phyloP scores from a whole-genome alignment of 176 grass and related monocot species.

The Zoysia pacifica region DNA sequence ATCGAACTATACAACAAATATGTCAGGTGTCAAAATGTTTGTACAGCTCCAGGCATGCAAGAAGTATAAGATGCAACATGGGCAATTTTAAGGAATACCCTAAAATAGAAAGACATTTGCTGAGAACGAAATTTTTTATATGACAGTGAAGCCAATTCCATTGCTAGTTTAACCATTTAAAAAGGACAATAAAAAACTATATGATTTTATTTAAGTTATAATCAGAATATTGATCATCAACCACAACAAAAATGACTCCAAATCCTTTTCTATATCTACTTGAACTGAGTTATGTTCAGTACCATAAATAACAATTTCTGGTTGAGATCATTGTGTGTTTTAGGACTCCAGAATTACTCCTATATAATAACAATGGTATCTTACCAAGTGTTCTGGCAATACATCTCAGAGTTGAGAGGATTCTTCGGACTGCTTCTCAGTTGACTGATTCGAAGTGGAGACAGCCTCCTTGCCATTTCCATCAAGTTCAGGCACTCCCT shows the following conservation, averaged over 20 bases:
- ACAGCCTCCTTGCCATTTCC: slow-evolving; percentile 67
- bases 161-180: not conserved
- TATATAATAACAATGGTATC: not conserved
- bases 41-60: not conserved
- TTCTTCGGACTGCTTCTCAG: slow-evolving; percentile 67
- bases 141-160: too few species aligned
- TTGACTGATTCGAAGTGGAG: slow-evolving; percentile 66
- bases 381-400: slow-evolving; percentile 70
- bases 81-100: not conserved
- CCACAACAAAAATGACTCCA: not conserved
- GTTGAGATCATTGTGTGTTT: not conserved
- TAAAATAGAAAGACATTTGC: not conserved
- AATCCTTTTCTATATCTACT: slow-evolving; percentile 1
- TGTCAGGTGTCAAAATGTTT: not conserved
- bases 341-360: not conserved
- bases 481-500: slow-evolving; percentile 54
- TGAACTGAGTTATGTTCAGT: not conserved
- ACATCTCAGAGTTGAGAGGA: slow-evolving; percentile 49
- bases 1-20: slow-evolving; percentile 47
- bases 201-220: not conserved
- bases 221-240: not conserved
- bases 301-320: not conserved
- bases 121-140: not conserved
- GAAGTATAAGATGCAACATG: not conserved
- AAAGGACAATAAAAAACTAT: not conserved